Base-by-base conservation (phyloP, 2,329 filamentous ascomycete species). In the Penicillium sp. region DNA sequence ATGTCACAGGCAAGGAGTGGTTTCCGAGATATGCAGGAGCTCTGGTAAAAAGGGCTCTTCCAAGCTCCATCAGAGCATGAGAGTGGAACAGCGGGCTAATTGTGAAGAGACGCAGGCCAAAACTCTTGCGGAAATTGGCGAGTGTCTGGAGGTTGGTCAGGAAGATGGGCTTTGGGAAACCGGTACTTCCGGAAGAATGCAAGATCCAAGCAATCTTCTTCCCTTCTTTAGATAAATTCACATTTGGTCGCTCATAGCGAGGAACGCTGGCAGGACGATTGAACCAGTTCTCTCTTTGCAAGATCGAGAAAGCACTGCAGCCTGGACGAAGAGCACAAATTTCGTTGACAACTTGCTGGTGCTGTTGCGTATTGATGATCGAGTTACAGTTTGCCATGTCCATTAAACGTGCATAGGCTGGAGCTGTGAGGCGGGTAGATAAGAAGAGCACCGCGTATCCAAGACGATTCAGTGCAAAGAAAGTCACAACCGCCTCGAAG, bases 151-250 rank as follows among this genome's bases (percentile, higher is more conserved):
- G 66, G 54, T 87, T 81, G 0, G 78, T 81, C 32, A 83, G 78
- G 54, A 77, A 83, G 34, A 87, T 85, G 0, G 84, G 83, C 58
- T 87, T 87, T 0, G 84, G 84, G 0, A 87, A 72, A 0, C 84
- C 84, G 0, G 85, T 86, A 0, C 80, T 83, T 3, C 84, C 84
- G 5, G 75, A 78, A 0, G 76, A 79, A 56, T 80, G 77, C 13
- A 81, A 66, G 49, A 77, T 80, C 70, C 68, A 74, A 2, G 67
- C 71, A 57, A 72, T 72, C 61, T 74, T 74, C 27, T 59, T 67
- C 52, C 68, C 67, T 46, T 66, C 67, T 11, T 58, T 58, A 9
- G 45, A 29, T 10, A 50, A 45, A 44, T 71, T 55, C 1, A 65
- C 63, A 50, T 55, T 50, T 5, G 44, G 18, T 31, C 62, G 56